Evolutionary conservation across 768 basidiomycete species (phyloP), one percentile per base, ranked within the genome.

Genomic region (Chalciporus pseudorubinellus): DNA sequence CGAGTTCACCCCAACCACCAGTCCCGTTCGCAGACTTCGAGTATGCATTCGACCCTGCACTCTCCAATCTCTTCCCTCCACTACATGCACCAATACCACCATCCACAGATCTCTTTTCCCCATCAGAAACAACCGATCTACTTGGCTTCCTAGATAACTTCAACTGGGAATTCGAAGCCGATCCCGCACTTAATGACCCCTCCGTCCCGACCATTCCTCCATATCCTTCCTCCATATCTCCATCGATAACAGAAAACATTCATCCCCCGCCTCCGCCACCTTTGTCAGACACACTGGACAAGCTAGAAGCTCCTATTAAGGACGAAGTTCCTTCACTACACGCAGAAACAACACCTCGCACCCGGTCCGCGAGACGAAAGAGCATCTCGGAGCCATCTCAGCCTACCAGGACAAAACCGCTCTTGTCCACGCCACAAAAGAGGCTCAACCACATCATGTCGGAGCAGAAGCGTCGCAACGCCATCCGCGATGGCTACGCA

Each of bases 391-490:
- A 60, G 3, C 42, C 62, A 6, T 61, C 51, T 31, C 67, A 70
- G 51, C 38, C 61, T 20, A 59, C 74, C 40, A 75, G 77, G 52
- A 46, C 77, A 19, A 90, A 89, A 57, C 77, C 84, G 0, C 78
- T 90, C 18, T 76, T 94, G 21, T 87, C 90, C 6, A 84, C 83
- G 4, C 90, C 90, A 0, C 90, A 95, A 70, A 92, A 93, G 63
- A 81, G 92, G 12, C 80, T 91, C 14, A 93, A 94, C 66, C 92
- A 95, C 73, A 94, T 95, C 75, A 85, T 92, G 81, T 92, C 90
- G 7, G 93, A 95, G 66, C 92, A 95, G 71, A 91, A 91, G 62
- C 88, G 93, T 8, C 83, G 93, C 10, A 95, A 95, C 62, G 89
- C 89, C 45, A 95, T 95, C 59, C 84, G 90, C 38, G 86, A 90